Evolutionary conservation across 2,329 filamentous ascomycete genomes (phyloP).

Genomic region (Colletotrichum salicis): DNA sequence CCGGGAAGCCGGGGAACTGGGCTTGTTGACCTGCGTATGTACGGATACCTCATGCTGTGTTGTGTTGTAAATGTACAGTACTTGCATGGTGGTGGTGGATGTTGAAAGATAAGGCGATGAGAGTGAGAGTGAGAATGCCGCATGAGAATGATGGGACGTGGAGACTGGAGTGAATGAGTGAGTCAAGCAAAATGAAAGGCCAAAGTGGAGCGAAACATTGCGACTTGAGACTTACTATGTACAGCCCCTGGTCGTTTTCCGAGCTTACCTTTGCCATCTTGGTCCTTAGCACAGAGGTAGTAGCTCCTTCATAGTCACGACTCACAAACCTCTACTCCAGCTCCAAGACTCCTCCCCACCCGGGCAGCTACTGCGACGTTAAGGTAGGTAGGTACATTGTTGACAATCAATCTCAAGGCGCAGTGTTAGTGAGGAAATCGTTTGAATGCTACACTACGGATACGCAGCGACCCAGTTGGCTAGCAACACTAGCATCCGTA

Average conservation of each 20-base stretch:
- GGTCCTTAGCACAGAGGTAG: not conserved
- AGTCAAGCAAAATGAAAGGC: not conserved
- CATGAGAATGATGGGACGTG: not conserved
- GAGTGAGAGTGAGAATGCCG: not conserved
- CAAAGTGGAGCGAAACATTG: not conserved
- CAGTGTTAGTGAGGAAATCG: not conserved
- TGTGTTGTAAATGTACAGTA: not conserved
- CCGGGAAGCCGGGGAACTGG: conserved; percentile 33
- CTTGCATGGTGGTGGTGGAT: not conserved
- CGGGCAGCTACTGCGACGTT: not conserved
- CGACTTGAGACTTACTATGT: not conserved
- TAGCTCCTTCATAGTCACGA: not conserved
- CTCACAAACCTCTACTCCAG: no score
- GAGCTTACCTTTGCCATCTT: not conserved
- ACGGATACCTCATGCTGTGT: not conserved
- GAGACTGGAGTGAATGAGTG: not conserved
- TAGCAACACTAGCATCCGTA: conserved; percentile 4
- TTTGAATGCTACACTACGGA: not conserved
- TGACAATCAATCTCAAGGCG: not conserved
- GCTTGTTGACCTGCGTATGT: not conserved
- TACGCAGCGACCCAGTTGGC: not conserved
- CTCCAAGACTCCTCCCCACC: not conserved
- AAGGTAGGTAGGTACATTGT: not conserved
- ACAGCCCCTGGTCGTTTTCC: not conserved
- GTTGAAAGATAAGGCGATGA: not conserved